A percentile compares a stretch with the other conserved stretches of the same genome.
These are phyloP conservation scores for Pseudocercospora fijiensis DNA, from an alignment of 2,329 filamentous ascomycete genomes.

Conservation along the genomic window DNA sequence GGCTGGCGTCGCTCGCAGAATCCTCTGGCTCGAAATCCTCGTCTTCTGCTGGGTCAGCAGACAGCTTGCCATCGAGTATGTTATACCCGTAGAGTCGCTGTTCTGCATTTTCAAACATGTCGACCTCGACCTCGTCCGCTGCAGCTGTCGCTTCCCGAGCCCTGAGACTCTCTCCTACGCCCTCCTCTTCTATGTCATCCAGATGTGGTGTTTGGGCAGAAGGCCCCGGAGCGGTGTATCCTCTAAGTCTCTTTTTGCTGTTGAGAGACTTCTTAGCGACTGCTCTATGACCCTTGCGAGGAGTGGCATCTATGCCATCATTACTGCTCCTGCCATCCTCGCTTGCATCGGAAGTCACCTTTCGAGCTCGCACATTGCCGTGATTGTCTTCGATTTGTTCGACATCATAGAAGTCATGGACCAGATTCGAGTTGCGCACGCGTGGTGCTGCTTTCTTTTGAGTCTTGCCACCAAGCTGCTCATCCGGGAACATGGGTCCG, in stretches of 20 bases:
- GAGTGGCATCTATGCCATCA: neutral
- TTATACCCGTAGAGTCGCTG: conserved; percentile 1
- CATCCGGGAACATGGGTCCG: conserved; percentile 45
- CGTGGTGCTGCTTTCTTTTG: conserved; percentile 26
- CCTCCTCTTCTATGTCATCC: neutral
- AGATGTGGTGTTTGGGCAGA: neutral
- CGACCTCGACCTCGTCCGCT: neutral
- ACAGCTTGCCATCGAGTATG: conserved; percentile 1
- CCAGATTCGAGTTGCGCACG: conserved; percentile 27
- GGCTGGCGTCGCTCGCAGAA: neutral
- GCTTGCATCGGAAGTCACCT: conserved; percentile 18
- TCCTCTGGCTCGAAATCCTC: conserved; percentile 23
- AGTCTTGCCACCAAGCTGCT: conserved; percentile 29
- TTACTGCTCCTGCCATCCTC: conserved; percentile 15
- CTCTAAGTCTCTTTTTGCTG: neutral
- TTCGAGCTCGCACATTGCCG: conserved; percentile 25
- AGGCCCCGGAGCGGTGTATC: neutral
- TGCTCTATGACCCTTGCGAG: neutral
- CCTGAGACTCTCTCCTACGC: neutral
- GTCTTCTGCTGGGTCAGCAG: conserved; percentile 12
- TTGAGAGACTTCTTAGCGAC: neutral
- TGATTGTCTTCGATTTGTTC: conserved; percentile 24
- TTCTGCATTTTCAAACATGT: neutral
- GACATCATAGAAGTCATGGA: conserved; percentile 28
- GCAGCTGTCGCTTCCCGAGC: neutral